Evolutionary conservation across 2,329 filamentous ascomycete genomes (phyloP).

Genomic region (Periconia digitata): DNA sequence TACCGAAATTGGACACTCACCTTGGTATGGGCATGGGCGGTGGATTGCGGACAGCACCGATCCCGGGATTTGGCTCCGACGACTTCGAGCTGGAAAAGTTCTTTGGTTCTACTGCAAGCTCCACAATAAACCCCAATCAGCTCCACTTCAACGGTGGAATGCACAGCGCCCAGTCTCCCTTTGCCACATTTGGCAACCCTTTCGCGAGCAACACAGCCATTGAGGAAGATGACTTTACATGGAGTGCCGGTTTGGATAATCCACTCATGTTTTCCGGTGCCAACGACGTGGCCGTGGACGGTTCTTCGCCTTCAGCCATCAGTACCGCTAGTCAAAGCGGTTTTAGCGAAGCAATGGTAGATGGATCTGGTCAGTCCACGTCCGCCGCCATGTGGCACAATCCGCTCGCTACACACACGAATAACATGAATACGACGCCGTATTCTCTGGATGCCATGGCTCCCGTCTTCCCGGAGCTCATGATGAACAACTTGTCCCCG

Average conservation of each 20-base stretch:
- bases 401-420: slow-evolving; percentile 64
- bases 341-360: slow-evolving; percentile 88
- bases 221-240: slow-evolving; percentile 78
- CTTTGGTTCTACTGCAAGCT: slow-evolving; percentile 60
- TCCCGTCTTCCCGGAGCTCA: slow-evolving; percentile 73
- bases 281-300: slow-evolving; percentile 82
- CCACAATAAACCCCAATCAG: slow-evolving; percentile 66
- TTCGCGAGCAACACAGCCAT: slow-evolving; percentile 63
- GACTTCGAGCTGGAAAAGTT: slow-evolving; percentile 70
- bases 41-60: slow-evolving; percentile 74
- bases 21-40: slow-evolving; percentile 67
- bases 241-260: slow-evolving; percentile 80
- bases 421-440: slow-evolving; percentile 64
- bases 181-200: slow-evolving; percentile 46
- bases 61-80: slow-evolving; percentile 59
- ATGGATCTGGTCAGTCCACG: slow-evolving; percentile 58
- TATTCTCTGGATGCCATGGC: slow-evolving; percentile 76
- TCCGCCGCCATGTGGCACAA: slow-evolving; percentile 44
- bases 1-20: slow-evolving; percentile 83
- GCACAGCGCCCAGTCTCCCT: slow-evolving; percentile 58
- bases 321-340: slow-evolving; percentile 92
- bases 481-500: slow-evolving; percentile 65
- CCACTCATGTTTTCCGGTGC: slow-evolving; percentile 56
- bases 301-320: slow-evolving; percentile 92
- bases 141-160: slow-evolving; percentile 82